Percentiles rank a stretch among this genome's conserved stretches.
Evolutionary conservation across 495 filamentous ascomycete species (phyloP).

Genomic region (Trichocladium uniseriatum): DNA sequence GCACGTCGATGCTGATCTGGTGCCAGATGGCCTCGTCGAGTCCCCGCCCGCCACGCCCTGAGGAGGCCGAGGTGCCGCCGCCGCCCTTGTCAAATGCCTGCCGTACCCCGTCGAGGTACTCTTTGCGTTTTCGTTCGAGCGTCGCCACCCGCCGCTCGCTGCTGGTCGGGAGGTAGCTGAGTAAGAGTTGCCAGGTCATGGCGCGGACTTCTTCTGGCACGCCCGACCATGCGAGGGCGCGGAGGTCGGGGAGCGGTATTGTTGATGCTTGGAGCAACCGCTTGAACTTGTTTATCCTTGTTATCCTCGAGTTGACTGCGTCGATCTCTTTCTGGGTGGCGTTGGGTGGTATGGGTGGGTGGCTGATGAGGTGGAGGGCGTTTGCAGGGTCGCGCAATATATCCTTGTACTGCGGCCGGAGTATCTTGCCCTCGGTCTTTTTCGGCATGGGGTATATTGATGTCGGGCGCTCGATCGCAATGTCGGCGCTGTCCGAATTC

Average conservation of each 20-base stretch:
- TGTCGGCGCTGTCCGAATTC: slow-evolving; percentile 74
- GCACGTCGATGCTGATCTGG: slow-evolving; percentile 97
- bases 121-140: slow-evolving; percentile 89
- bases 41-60: slow-evolving; percentile 43
- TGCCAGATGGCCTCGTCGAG: slow-evolving; percentile 96
- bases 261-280: slow-evolving; percentile 83
- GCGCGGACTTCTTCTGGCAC: slow-evolving; percentile 90
- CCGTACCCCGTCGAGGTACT: slow-evolving; percentile 90
- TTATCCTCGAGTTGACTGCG: slow-evolving; percentile 75
- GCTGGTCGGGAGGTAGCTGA: slow-evolving; percentile 91
- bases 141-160: slow-evolving; percentile 84
- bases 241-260: slow-evolving; percentile 73
- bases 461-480: slow-evolving; percentile 81
- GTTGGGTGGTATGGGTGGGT: slow-evolving; percentile 63
- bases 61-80: slow-evolving; percentile 25
- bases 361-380: slow-evolving; percentile 85
- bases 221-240: slow-evolving; percentile 83
- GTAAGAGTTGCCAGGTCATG: slow-evolving; percentile 94
- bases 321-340: slow-evolving; percentile 79
- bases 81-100: slow-evolving; percentile 81
- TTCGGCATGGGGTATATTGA: slow-evolving; percentile 80
- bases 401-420: slow-evolving; percentile 95
- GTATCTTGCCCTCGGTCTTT: slow-evolving; percentile 84
- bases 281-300: slow-evolving; percentile 98
- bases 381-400: slow-evolving; percentile 93